Conservation (phyloP, 768 basidiomycete genomes). For the Mycena filopes region DNA sequence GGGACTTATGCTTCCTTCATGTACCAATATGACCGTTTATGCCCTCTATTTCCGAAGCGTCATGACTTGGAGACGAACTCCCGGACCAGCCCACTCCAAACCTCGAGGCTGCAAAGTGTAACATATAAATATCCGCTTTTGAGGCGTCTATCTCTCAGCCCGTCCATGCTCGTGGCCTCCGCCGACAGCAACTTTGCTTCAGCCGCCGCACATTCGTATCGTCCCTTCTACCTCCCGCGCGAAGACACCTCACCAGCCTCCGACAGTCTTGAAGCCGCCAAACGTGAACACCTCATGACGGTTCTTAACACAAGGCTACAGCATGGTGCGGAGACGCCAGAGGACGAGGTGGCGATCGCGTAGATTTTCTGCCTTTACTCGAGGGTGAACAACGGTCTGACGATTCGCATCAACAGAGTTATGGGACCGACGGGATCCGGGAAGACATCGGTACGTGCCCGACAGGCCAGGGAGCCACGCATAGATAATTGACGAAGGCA, state of each 20-base stretch:
- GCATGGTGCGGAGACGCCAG: not conserved
- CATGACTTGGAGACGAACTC: constrained; percentile 9
- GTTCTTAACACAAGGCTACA: not conserved
- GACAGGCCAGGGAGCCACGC: too few relatives aligned
- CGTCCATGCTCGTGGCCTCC: not conserved
- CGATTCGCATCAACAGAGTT: not conserved
- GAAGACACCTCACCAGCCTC: constrained; percentile 14
- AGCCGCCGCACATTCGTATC: constrained; percentile 17
- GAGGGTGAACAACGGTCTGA: not conserved
- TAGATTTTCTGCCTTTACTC: not conserved
- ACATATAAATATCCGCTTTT: not conserved
- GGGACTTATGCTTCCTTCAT: not conserved
- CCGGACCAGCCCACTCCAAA: not conserved
- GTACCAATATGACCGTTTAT: not conserved
- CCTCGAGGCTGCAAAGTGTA: constrained; percentile 9
- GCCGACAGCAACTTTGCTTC: not conserved
- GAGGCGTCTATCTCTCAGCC: not conserved
- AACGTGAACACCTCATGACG: constrained; percentile 14
- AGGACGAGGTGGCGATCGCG: constrained; percentile 15
- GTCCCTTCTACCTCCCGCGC: constrained; percentile 12
- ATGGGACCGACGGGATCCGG: constrained; percentile 22
- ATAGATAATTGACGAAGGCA: too few relatives aligned
- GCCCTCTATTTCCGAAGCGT: too few relatives aligned
- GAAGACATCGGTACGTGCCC: constrained; percentile 16
- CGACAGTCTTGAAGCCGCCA: constrained; percentile 10